A percentile compares a stretch with the other conserved stretches of the same genome.
These are phyloP conservation scores for Mycena citricolor DNA, from an alignment of 1,284 basidiomycete genomes.

Conservation along the genomic window DNA sequence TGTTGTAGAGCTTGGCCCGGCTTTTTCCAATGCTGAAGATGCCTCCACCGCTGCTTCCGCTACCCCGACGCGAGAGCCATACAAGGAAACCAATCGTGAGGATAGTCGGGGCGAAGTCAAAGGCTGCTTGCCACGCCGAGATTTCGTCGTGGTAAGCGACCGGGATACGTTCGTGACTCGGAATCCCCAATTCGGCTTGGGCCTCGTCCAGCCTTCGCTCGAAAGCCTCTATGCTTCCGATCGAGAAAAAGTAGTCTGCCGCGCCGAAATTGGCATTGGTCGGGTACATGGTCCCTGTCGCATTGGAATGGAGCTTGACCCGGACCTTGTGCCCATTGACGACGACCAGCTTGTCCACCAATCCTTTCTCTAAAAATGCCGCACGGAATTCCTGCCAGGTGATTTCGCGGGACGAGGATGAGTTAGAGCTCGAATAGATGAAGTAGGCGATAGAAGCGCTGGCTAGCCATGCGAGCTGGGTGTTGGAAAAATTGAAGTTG, in stretches of 20 bases:
- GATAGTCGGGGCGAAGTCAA: slow-evolving; percentile 94
- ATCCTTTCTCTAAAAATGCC: slow-evolving; percentile 92
- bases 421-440: slow-evolving; percentile 60
- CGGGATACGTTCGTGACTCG: slow-evolving; percentile 90
- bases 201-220: slow-evolving; percentile 94
- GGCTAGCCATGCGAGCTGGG: slow-evolving; percentile 60
- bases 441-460: slow-evolving; percentile 68
- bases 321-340: slow-evolving; percentile 91
- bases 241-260: slow-evolving; percentile 91
- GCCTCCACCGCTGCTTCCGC: slow-evolving; percentile 78
- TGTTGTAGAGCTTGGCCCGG: slow-evolving; percentile 94
- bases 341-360: slow-evolving; percentile 93
- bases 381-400: slow-evolving; percentile 99
- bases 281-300: slow-evolving; percentile 73
- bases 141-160: slow-evolving; percentile 97
- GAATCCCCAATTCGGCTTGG: slow-evolving; percentile 90
- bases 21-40: slow-evolving; percentile 99
- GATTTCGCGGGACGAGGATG: slow-evolving; percentile 78
- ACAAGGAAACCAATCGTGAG: slow-evolving; percentile 89
- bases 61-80: slow-evolving; percentile 84
- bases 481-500: slow-evolving; percentile 47
- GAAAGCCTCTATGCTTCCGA: slow-evolving; percentile 96
- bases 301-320: slow-evolving; percentile 85
- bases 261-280: slow-evolving; percentile 43
- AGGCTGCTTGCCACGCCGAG: slow-evolving; percentile 76